phyloP scores from a whole-genome alignment of 805 yeast species.

The Sugiyamaella floridensis region DNA sequence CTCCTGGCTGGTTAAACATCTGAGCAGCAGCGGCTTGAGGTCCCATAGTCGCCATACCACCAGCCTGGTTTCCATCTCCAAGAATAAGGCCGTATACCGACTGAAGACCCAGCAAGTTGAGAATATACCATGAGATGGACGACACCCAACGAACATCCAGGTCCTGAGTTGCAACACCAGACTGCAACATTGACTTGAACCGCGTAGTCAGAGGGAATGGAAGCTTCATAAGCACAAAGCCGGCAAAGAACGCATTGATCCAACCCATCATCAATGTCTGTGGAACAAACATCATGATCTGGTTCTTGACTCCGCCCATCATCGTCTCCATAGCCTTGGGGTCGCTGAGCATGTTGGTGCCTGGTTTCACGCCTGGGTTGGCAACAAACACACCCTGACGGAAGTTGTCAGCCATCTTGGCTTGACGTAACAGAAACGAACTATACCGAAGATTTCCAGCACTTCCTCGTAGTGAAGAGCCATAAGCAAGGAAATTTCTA shows the following conservation, averaged over 20 bases:
- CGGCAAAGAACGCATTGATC: conserved; percentile 90
- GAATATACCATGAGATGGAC: conserved; percentile 92
- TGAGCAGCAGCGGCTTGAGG: conserved; percentile 35
- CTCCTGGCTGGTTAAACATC: conserved; percentile 48
- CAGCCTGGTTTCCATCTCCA: conserved; percentile 36
- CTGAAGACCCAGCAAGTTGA: conserved; percentile 74
- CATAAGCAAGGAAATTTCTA: conserved; percentile 52
- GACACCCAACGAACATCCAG: conserved; percentile 89
- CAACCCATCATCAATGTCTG: conserved; percentile 94
- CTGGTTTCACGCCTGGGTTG: conserved; percentile 35
- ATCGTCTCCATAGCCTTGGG: conserved; percentile 65
- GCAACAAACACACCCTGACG: conserved; percentile 51
- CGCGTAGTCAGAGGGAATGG: conserved; percentile 89
- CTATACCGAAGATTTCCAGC: conserved; percentile 43
- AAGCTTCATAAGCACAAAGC: conserved; percentile 76
- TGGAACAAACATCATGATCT: conserved; percentile 77
- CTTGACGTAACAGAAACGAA: conserved; percentile 50
- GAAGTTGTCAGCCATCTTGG: conserved; percentile 42
- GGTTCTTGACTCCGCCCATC: conserved; percentile 71
- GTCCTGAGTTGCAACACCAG: conserved; percentile 76
- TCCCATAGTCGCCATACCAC: conserved; percentile 24
- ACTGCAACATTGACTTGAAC: conserved; percentile 88
- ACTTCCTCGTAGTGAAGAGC: conserved; percentile 51
- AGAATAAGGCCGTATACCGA: conserved; percentile 70
- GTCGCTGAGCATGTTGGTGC: conserved; percentile 59